Base-by-base conservation (phyloP, 179 eudicot genomes). In the Corrigiola litoralis region DNA sequence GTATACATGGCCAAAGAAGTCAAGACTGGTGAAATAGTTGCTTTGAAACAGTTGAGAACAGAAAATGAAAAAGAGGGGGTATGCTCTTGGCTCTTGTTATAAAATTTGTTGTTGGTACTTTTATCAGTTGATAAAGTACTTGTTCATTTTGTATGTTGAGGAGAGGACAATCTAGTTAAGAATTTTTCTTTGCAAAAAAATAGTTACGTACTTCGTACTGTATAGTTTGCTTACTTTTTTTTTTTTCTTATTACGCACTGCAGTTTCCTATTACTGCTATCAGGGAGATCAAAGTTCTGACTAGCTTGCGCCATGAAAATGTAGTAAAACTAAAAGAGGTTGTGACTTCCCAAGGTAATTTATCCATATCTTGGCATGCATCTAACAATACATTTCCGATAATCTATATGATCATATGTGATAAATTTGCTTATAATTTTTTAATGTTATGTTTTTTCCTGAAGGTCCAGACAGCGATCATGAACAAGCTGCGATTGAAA, bases 191-290 rank as follows among this genome's bases (percentile, higher is more conserved):
- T 27, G 5, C 38, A 38, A 36, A 28, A n/a, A 18, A 49, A 24
- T n/a, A 53, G 16, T 29, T 56, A 17, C 44, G 17, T 34, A 18
- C 40, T 56, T 2, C 20, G 44, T 18, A 56, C 20, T 32, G 3
- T 51, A 29, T 14, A 12, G 33, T 24, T 11, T 25, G 27, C 42
- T 20, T 46, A 29, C 16, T 36, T 12, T 2, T 63, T 59, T 61
- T 33, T 13, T 8, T 2, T 20, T 13, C 11, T 56, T 48, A n/a
- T n/a, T n/a, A n/a, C n/a, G n/a, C n/a, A 11, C 16, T 53, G 67
- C 72, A 75, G 79, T 75, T 75, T 75, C 79, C 79, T 10, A 70
- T 75, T 9, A 71, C 64, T 52, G 79, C 79, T 27, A 72, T 75
- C 46, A 59, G 79, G 58, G 75, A 75, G 65, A 70, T 75, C 63